Conservation (phyloP, 2,329 filamentous ascomycete genomes). For the Aspergillus alliaceus region DNA sequence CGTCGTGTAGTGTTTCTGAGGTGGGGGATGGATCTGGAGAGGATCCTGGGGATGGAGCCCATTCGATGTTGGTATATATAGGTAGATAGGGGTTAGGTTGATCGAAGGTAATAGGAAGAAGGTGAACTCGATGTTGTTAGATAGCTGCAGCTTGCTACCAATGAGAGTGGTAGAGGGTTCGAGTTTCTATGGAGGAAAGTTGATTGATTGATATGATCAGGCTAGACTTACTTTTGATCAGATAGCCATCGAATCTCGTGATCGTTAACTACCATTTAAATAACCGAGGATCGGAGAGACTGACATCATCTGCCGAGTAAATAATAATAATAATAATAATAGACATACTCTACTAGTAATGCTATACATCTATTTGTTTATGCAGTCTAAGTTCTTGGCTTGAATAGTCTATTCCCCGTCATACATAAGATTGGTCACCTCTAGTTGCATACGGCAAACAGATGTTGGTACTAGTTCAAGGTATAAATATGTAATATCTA, state of each 20-base stretch:
- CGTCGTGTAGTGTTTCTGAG: not conserved
- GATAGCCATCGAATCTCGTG: not conserved
- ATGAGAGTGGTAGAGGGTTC: no score
- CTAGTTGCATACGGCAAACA: no score
- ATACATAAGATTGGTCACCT: not conserved
- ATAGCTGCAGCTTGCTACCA: no score
- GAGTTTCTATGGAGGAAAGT: no score
- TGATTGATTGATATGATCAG: not conserved
- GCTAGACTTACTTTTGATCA: not conserved
- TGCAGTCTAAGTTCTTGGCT: not conserved
- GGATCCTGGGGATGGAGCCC: conserved; percentile 4
- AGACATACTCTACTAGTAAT: no score
- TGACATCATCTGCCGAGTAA: conserved; percentile 3
- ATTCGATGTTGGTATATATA: conserved; percentile 1
- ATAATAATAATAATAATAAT: no score
- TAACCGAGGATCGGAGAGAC: conserved; percentile 16
- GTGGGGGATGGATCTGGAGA: not conserved
- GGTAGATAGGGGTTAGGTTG: not conserved
- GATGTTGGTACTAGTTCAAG: no score
- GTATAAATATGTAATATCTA: no score
- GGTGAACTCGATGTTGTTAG: no score
- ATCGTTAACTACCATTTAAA: not conserved
- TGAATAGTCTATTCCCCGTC: not conserved
- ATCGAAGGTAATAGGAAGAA: not conserved
- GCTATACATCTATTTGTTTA: not conserved